Percentiles rank a stretch among this genome's conserved stretches.
These are phyloP conservation scores for Pythium rhizo-oryzae DNA, from an alignment of 352 stramenopile species.

Conservation along the genomic window DNA sequence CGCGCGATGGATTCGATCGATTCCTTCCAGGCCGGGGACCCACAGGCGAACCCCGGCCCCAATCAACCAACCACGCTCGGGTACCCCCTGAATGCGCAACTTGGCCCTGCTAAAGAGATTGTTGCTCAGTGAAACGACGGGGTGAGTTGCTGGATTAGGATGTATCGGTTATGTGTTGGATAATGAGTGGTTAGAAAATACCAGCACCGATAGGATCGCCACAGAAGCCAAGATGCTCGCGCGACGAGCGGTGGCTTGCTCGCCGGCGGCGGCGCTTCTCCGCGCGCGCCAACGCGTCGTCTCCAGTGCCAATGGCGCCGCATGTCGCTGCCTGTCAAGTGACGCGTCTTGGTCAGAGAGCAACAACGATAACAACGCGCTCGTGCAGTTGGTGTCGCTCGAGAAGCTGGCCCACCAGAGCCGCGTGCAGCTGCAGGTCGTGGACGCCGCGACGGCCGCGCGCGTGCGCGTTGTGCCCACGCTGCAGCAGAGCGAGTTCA, in stretches of 20 bases:
- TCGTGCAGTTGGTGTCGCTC: constrained; percentile 38
- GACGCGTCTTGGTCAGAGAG: too few species aligned
- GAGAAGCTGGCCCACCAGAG: constrained; percentile 44
- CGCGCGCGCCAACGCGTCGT: background rate
- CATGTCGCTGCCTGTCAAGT: too few species aligned
- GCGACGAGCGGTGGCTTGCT: constrained; percentile 6
- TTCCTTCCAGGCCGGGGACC: too few species aligned
- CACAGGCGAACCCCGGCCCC: background rate
- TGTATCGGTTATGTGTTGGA: constrained; percentile 10
- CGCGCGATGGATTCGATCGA: constrained; percentile 24
- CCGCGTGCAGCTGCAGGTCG: constrained; percentile 46
- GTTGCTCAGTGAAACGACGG: background rate
- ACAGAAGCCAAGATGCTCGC: constrained; percentile 19
- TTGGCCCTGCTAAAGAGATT: too few species aligned
- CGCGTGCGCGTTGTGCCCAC: constrained; percentile 53
- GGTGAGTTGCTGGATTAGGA: constrained; percentile 16
- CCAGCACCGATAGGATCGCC: too few species aligned
- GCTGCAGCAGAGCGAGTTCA: constrained; percentile 52
- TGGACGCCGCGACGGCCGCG: constrained; percentile 33
- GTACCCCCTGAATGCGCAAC: constrained; percentile 20
- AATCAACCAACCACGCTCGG: constrained; percentile 30
- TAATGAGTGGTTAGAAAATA: too few species aligned
- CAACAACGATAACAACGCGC: background rate
- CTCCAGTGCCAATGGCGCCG: too few species aligned
- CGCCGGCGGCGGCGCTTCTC: constrained; percentile 4